Base-by-base conservation (phyloP, 306 rosid genomes). In the Lathyrus tuberosus region DNA sequence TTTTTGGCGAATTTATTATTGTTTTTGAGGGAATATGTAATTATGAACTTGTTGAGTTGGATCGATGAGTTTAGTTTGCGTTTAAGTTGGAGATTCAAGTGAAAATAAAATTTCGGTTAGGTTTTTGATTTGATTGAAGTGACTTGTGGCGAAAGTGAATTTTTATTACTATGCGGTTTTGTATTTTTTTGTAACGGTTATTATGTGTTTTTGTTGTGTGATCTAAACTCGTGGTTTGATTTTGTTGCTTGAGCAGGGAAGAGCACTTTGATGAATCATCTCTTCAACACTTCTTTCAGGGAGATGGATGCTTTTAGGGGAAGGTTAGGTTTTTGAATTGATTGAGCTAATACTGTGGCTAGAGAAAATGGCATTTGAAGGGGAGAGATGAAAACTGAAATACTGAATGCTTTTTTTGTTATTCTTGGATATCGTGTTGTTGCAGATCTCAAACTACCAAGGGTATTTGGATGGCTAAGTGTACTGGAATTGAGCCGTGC, bases 261-360 rank as follows among this genome's bases (percentile, higher is more conserved):
- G 83, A 94, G 98, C 75, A 90, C 98, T 64, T 77, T 94, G 53
- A 62, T 94, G 84, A 94, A 94, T 80, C 88, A 90, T 71, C 88
- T 94, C 66, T 93, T 93, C 73, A 85, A 46, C 62, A 90, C 98
- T 31, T 85, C 67, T 70, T 93, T 93, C 76, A 79, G 88, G 76
- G 98, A 93, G 87, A 93, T 93, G 97, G 98, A 93, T 81, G 97
- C 98, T 5, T 87, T 67, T 72, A 85, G 79, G 42, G 98, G 98
- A 85, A 86, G 97, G 98, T 90, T 73, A 5, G 82, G 18, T 80
- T 75, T 61, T 38, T 64, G 12, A 38, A 13, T 8, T 59, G 17
- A 14, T 35, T 70, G 28, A 38, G 31, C 16, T 61, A 28, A 67
- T 31, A 26, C 65, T 73, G 43, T 22, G 33, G 40, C 33, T 15